Evolutionary conservation across 352 stramenopile genomes (phyloP).

Genomic region (Pythium biforme): DNA sequence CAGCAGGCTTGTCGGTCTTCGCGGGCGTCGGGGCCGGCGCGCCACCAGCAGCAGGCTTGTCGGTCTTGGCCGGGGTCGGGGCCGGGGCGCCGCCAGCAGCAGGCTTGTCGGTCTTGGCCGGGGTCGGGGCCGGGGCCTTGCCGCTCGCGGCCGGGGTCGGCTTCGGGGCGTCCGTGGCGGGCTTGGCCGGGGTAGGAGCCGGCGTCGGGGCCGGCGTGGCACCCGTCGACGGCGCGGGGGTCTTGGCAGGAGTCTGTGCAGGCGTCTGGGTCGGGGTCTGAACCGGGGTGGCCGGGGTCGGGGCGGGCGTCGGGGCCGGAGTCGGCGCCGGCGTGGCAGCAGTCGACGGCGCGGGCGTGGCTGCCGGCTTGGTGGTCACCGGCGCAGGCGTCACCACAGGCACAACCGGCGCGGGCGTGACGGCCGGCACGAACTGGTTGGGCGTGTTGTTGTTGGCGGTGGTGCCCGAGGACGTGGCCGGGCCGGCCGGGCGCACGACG

Average conservation of each 20-base stretch:
- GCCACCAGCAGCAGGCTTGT: neutral
- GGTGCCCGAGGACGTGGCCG: slow-evolving; percentile 1
- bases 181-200: neutral
- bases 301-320: slow-evolving; percentile 28
- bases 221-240: neutral
- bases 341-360: neutral
- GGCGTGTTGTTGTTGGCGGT: slow-evolving; percentile 15
- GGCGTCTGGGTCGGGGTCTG: slow-evolving; percentile 15
- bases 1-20: slow-evolving; percentile 7
- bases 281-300: slow-evolving; percentile 16
- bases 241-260: slow-evolving; percentile 4
- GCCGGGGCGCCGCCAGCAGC: neutral
- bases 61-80: neutral
- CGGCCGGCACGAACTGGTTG: slow-evolving; percentile 10
- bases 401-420: slow-evolving; percentile 8
- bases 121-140: neutral
- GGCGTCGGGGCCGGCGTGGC: too few species aligned
- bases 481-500: slow-evolving; percentile 14
- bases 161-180: too few species aligned
- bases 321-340: slow-evolving; percentile 16
- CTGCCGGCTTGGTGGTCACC: neutral
- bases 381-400: neutral
- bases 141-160: neutral
- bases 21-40: slow-evolving; percentile 3
- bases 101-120: neutral